Evolutionary conservation across 2,329 filamentous ascomycete genomes (phyloP).

Genomic region (Ceratocystis albifundus): DNA sequence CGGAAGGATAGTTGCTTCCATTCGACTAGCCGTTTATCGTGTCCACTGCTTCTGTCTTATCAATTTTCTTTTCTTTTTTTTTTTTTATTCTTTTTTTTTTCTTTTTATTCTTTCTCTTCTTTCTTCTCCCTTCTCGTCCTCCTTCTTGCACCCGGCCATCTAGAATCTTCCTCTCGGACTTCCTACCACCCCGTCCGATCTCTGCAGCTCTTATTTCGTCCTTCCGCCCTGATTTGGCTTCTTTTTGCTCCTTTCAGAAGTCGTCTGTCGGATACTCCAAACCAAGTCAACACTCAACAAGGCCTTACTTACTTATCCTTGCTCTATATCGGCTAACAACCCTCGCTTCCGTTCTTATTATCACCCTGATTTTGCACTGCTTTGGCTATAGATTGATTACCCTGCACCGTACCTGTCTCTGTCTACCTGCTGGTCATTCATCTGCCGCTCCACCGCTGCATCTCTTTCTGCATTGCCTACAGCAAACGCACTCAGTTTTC

Average conservation of each 20-base stretch:
- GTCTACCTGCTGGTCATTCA: background rate
- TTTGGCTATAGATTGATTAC: background rate
- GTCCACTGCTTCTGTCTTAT: background rate
- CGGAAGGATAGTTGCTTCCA: background rate
- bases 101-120: background rate
- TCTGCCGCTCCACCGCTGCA: background rate
- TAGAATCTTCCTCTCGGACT: background rate
- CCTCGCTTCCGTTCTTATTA: background rate
- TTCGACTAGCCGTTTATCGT: background rate
- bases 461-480: background rate
- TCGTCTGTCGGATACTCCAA: too few relatives aligned
- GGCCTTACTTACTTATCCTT: background rate
- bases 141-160: background rate
- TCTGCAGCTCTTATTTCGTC: background rate
- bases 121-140: background rate
- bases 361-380: background rate
- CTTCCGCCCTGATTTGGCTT: background rate
- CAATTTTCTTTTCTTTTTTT: background rate
- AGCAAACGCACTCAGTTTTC: background rate
- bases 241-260: background rate
- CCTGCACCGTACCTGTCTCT: too few relatives aligned
- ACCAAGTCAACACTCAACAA: too few relatives aligned
- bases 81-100: constrained; percentile 14
- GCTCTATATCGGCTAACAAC: background rate
- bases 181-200: too few relatives aligned